Percentiles rank a stretch among this genome's conserved stretches.
Conservation (phyloP, 225 moss, liverwort and hornwort species). For the Antitrichia curtipendula region DNA sequence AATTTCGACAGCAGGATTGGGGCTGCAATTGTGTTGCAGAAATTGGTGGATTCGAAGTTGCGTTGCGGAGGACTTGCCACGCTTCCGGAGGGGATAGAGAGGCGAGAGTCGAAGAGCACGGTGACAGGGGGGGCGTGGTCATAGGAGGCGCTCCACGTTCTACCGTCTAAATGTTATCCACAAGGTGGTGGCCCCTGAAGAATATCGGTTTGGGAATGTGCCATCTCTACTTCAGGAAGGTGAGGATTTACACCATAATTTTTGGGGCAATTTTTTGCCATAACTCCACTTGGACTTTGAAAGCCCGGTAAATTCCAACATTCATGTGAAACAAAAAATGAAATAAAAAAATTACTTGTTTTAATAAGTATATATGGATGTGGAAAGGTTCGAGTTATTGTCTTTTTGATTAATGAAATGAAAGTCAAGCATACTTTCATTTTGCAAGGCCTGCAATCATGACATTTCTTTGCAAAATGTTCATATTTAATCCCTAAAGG, state of each 20-base stretch:
- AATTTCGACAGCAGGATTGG: neutral
- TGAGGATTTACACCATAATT: neutral
- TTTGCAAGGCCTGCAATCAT: neutral
- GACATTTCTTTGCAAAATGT: neutral
- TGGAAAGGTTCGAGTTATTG: neutral
- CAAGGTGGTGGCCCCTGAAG: neutral
- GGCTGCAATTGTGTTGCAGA: neutral
- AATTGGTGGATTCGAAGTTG: neutral
- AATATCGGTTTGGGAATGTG: neutral
- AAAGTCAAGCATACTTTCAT: neutral
- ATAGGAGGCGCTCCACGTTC: neutral
- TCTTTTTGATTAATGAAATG: neutral
- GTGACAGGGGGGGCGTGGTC: neutral
- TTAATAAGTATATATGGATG: neutral
- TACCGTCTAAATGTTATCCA: slow-evolving; percentile 12
- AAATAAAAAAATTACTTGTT: neutral
- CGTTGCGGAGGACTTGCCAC: neutral
- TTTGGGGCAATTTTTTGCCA: neutral
- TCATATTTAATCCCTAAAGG: fast-evolving
- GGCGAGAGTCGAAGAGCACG: neutral
- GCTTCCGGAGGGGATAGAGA: neutral
- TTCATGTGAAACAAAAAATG: neutral
- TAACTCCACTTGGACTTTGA: neutral
- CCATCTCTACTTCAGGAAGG: neutral
- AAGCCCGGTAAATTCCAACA: neutral